These are phyloP conservation scores for Primulina tabacum DNA, from an alignment of 257 asterid species.

Conservation along the genomic window DNA sequence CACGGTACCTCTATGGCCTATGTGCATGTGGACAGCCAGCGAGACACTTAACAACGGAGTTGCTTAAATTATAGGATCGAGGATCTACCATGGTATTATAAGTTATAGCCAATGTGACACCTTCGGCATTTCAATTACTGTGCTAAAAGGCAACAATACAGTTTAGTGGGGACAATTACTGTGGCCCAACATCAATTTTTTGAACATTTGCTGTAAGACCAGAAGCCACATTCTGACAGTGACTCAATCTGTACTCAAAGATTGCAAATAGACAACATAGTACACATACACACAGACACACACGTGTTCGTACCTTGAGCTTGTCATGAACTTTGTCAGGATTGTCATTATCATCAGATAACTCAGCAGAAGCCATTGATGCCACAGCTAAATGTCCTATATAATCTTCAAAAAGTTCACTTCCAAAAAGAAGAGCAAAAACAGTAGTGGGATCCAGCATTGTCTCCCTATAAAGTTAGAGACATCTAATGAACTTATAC, in stretches of 20 bases:
- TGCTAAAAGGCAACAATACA: no score
- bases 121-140: neutral
- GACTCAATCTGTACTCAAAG: neutral
- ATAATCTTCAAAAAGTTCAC: conserved; percentile 88
- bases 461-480: conserved; percentile 47
- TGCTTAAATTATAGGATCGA: neutral
- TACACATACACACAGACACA: conserved; percentile 32
- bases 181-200: no score
- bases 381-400: conserved; percentile 81
- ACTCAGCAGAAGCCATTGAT: conserved; percentile 84
- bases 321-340: conserved; percentile 60
- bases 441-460: conserved; percentile 95
- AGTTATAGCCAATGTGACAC: neutral
- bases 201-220: neutral
- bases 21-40: no score
- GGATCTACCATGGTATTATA: neutral
- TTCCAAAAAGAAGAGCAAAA: conserved; percentile 88
- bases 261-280: neutral
- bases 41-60: no score
- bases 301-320: conserved; percentile 48
- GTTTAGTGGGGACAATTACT: no score
- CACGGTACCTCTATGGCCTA: no score
- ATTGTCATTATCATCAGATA: conserved; percentile 47
- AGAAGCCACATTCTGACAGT: neutral
- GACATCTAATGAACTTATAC: neutral